A percentile compares a stretch with the other conserved stretches of the same genome.
These are phyloP conservation scores for Helminthosporium solani DNA, from an alignment of 2,329 filamentous ascomycete species.

Conservation along the genomic window DNA sequence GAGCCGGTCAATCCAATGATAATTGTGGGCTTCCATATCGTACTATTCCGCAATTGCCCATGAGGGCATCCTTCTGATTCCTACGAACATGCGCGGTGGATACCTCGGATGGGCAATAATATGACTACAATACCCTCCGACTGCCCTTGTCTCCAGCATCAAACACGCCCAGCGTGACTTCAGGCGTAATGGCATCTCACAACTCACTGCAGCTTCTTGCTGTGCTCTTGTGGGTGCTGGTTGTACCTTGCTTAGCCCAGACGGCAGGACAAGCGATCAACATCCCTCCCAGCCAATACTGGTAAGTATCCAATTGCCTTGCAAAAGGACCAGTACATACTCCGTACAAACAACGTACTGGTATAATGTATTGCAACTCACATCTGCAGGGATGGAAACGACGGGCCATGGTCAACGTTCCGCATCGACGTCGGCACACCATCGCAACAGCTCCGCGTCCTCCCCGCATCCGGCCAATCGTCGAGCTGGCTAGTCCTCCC, in stretches of 20 bases:
- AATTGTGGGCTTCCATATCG: too few species aligned
- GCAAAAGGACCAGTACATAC: too few species aligned
- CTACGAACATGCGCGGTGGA: too few species aligned
- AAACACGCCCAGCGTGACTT: too few species aligned
- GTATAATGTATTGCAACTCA: slow-evolving; percentile 1
- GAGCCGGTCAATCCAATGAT: too few species aligned
- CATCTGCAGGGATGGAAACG: slow-evolving; percentile 28
- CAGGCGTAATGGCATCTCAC: slow-evolving; percentile 3
- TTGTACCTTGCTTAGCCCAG: too few species aligned
- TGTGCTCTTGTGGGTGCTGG: slow-evolving; percentile 2
- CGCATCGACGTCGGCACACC: slow-evolving; percentile 30
- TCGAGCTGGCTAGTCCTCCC: slow-evolving; percentile 38
- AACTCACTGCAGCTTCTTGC: not conserved
- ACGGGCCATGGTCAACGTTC: slow-evolving; percentile 38
- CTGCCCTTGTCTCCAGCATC: too few species aligned
- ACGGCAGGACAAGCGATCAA: slow-evolving; percentile 18
- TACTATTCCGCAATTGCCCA: too few species aligned
- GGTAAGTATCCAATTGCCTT: slow-evolving; percentile 10
- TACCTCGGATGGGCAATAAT: too few species aligned
- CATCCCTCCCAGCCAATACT: slow-evolving; percentile 26
- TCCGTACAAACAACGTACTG: too few species aligned
- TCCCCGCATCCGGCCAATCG: slow-evolving; percentile 36
- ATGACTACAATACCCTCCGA: too few species aligned
- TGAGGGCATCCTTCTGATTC: too few species aligned
- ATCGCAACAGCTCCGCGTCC: slow-evolving; percentile 29